phyloP scores from a whole-genome alignment of 1,139 yeast genomes.

The Debaryomyces nepalensis region DNA sequence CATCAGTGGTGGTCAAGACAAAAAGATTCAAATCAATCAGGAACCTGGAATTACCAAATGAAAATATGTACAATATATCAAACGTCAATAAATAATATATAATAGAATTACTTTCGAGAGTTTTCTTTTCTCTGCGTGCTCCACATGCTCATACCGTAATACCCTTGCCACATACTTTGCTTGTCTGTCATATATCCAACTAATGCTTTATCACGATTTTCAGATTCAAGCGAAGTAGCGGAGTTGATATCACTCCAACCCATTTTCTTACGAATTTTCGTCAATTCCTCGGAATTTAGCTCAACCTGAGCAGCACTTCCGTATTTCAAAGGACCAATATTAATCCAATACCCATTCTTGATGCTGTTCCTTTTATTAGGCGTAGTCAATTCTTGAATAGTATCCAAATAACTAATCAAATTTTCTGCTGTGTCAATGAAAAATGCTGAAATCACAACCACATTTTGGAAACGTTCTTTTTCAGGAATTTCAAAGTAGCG shows the following conservation, averaged over 20 bases:
- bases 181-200: conserved; percentile 64
- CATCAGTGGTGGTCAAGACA: conserved; percentile 93
- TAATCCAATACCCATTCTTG: conserved; percentile 72
- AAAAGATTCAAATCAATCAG: conserved; percentile 84
- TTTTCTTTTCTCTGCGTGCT: conserved; percentile 33
- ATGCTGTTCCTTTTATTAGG: conserved; percentile 34
- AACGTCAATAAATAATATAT: conserved; percentile 6
- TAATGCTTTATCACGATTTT: conserved; percentile 20
- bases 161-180: conserved; percentile 75
- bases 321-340: conserved; percentile 85
- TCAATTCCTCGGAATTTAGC: conserved; percentile 66
- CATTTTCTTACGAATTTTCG: conserved; percentile 49
- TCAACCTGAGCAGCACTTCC: conserved; percentile 87
- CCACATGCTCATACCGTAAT: conserved; percentile 67
- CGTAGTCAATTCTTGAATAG: conserved; percentile 53
- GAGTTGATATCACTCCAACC: conserved; percentile 67
- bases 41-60: conserved; percentile 47
- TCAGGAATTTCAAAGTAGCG: conserved; percentile 47
- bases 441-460: conserved; percentile 71
- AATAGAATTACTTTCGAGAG: conserved; percentile 6
- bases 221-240: conserved; percentile 37
- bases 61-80: conserved; percentile 14
- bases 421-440: conserved; percentile 91
- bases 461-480: conserved; percentile 40
- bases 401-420: conserved; percentile 68